Percentiles rank a stretch among this genome's conserved stretches.
These are phyloP conservation scores for Acanthamoeba royreba DNA, from an alignment of 208 protist species.

Conservation along the genomic window DNA sequence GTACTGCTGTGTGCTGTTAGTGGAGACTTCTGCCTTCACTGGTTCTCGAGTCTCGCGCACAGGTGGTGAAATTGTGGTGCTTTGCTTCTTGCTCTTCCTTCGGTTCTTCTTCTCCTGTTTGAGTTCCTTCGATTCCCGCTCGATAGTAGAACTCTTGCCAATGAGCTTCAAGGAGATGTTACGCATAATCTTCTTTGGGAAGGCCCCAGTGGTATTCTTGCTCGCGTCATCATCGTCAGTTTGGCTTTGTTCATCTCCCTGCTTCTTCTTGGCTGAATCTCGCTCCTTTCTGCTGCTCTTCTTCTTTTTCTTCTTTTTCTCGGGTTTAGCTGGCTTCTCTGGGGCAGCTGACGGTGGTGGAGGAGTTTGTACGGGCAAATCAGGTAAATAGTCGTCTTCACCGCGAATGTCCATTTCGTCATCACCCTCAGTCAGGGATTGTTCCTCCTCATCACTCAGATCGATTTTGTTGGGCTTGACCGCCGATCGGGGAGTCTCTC, in stretches of 20 bases:
- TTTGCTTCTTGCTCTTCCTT: background rate
- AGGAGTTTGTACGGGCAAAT: background rate
- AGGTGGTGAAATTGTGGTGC: too few species aligned
- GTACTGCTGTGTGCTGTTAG: too few species aligned
- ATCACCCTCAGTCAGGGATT: background rate
- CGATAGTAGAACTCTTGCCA: background rate
- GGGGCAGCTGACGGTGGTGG: background rate
- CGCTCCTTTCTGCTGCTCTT: background rate
- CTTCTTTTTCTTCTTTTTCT: background rate
- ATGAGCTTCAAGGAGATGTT: conserved; percentile 7
- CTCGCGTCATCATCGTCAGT: background rate
- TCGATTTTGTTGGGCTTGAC: background rate
- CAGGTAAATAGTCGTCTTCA: background rate
- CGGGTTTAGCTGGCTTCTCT: background rate
- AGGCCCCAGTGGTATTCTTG: background rate
- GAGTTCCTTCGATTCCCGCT: background rate
- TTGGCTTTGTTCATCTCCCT: background rate
- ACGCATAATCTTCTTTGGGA: background rate
- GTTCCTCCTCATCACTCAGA: background rate
- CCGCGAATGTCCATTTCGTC: background rate
- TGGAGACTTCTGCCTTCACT: too few species aligned
- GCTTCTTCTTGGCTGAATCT: background rate
- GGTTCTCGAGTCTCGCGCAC: too few species aligned
- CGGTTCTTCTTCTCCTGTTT: background rate
- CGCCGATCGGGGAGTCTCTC: background rate